Conservation (phyloP, 805 yeast species). For the Lachancea nothofagi region DNA sequence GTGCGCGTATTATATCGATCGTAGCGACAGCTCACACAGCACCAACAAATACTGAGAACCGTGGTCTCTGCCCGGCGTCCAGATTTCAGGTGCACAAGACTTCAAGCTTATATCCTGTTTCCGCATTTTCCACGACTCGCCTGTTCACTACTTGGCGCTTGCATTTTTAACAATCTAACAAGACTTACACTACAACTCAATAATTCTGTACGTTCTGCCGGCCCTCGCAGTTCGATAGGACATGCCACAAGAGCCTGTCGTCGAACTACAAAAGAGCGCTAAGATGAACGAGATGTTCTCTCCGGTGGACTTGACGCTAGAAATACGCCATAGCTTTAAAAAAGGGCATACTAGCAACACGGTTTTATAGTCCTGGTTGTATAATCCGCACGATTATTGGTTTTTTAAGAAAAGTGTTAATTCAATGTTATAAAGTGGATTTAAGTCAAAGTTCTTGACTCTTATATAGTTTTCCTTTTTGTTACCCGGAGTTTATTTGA, state of each 20-base stretch:
- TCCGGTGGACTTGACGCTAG: slow-evolving; percentile 70
- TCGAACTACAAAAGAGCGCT: slow-evolving; percentile 50
- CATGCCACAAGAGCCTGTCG: slow-evolving; percentile 1
- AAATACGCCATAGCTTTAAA: slow-evolving; percentile 32
- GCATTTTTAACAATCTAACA: too few relatives aligned
- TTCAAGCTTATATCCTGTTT: too few relatives aligned
- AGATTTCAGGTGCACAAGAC: too few relatives aligned
- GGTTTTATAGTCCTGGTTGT: slow-evolving; percentile 64
- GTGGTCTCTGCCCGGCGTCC: too few relatives aligned
- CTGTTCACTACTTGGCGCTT: too few relatives aligned
- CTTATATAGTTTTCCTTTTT: neutral
- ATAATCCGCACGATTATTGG: slow-evolving; percentile 50
- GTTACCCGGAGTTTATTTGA: slow-evolving; percentile 2
- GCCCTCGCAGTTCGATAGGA: slow-evolving; percentile 44
- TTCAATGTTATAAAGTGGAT: neutral
- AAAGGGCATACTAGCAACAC: slow-evolving; percentile 55
- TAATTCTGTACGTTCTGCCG: slow-evolving; percentile 55
- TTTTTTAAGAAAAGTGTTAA: neutral
- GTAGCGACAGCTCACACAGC: too few relatives aligned
- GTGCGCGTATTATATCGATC: too few relatives aligned
- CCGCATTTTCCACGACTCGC: too few relatives aligned
- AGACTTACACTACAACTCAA: too few relatives aligned
- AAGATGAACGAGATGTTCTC: slow-evolving; percentile 62
- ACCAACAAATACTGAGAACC: too few relatives aligned
- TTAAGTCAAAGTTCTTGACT: neutral